Evolutionary conservation across 495 filamentous ascomycete genomes (phyloP).

Genomic region (Neurospora tetrasperma): DNA sequence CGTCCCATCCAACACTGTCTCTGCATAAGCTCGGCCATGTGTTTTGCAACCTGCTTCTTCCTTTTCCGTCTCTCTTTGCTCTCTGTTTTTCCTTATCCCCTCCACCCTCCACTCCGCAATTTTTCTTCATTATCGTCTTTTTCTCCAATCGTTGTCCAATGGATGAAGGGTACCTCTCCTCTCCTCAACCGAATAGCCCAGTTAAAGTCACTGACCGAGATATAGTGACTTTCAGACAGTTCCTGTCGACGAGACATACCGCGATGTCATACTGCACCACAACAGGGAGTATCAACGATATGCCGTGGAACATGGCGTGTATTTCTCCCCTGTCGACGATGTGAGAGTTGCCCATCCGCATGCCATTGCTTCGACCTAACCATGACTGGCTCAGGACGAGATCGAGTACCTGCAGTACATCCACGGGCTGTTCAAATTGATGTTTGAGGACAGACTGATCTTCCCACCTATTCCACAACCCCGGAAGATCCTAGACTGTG

Average conservation of each 20-base stretch:
- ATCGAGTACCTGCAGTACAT: slow-evolving; percentile 62
- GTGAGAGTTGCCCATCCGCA: slow-evolving; percentile 37
- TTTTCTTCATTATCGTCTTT: background rate
- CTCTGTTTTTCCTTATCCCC: background rate
- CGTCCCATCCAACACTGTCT: background rate
- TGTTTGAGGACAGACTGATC: slow-evolving; percentile 69
- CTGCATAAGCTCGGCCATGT: background rate
- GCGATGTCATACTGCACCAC: slow-evolving; percentile 53
- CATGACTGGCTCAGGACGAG: slow-evolving; percentile 53
- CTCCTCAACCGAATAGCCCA: background rate
- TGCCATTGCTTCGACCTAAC: slow-evolving; percentile 12
- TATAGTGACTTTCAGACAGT: slow-evolving; percentile 28
- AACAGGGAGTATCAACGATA: slow-evolving; percentile 64
- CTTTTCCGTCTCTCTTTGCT: background rate
- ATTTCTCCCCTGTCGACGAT: slow-evolving; percentile 78
- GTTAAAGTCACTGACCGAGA: slow-evolving; percentile 12
- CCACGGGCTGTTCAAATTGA: slow-evolving; percentile 56
- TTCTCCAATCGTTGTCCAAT: slow-evolving; percentile 6
- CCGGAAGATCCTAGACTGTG: slow-evolving; percentile 64
- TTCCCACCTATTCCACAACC: slow-evolving; percentile 63
- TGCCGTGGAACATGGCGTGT: slow-evolving; percentile 60
- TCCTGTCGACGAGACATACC: slow-evolving; percentile 48
- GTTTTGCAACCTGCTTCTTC: background rate
- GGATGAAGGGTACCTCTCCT: slow-evolving; percentile 20
- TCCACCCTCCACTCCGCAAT: background rate